Percentiles rank a stretch among this genome's conserved stretches.
Conservation (phyloP, 164 flowering plant genomes). For the Aristolochia fimbriata region DNA sequence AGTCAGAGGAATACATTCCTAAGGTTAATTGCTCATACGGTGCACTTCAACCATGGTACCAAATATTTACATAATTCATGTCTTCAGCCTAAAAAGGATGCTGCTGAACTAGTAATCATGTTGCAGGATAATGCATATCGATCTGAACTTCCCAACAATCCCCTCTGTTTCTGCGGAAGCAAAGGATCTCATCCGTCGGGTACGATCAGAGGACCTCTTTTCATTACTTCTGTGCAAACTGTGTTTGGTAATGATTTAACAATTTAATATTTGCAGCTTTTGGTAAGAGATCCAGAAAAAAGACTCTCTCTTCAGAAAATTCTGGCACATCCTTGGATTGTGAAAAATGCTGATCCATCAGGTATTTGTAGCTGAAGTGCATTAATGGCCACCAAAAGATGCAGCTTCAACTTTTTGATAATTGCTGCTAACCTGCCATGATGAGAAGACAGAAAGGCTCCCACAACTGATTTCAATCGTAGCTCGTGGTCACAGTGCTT, state of each 20-base stretch:
- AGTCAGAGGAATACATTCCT: slow-evolving; percentile 61
- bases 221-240: not conserved
- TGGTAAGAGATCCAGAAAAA: slow-evolving; percentile 76
- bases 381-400: not conserved
- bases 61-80: not conserved
- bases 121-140: slow-evolving; percentile 73
- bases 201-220: slow-evolving; percentile 7
- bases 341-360: slow-evolving; percentile 47
- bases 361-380: slow-evolving; percentile 21
- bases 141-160: slow-evolving; percentile 57
- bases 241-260: not conserved
- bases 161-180: slow-evolving; percentile 65
- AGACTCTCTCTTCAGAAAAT: slow-evolving; percentile 82
- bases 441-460: not conserved
- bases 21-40: slow-evolving; percentile 29
- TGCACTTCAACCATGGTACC: not conserved
- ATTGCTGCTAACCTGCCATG: not conserved
- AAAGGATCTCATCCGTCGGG: slow-evolving; percentile 55
- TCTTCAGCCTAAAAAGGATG: not conserved
- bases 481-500: not conserved
- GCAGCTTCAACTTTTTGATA: not conserved
- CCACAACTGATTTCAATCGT: not conserved
- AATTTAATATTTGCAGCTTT: slow-evolving; percentile 51
- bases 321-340: slow-evolving; percentile 84
- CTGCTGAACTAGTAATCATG: not conserved